phyloP scores from a whole-genome alignment of 352 stramenopile genomes.

The Blastocystis hominis region DNA sequence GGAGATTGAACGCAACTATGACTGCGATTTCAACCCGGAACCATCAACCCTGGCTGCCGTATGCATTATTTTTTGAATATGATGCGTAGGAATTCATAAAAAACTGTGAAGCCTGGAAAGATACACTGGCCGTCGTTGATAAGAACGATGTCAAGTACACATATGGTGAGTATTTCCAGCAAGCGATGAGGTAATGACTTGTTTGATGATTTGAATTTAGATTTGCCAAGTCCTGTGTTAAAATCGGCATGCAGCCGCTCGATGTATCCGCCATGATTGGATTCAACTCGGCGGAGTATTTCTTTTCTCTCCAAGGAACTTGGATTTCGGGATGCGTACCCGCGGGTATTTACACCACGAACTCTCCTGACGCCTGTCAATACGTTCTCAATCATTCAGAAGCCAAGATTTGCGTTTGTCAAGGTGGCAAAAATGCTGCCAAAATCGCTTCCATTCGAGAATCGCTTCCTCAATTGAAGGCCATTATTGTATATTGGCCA shows the following conservation, averaged over 20 bases:
- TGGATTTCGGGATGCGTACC: constrained; percentile 81
- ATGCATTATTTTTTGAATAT: not conserved
- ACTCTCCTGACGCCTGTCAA: constrained; percentile 75
- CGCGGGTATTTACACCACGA: constrained; percentile 89
- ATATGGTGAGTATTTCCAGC: constrained; percentile 44
- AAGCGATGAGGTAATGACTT: not conserved
- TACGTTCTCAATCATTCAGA: constrained; percentile 85
- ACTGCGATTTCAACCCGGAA: constrained; percentile 28
- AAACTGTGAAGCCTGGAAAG: constrained; percentile 1
- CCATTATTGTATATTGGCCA: constrained; percentile 76
- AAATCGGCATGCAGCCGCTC: constrained; percentile 69
- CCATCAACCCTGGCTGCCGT: constrained; percentile 36
- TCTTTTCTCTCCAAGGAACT: constrained; percentile 78
- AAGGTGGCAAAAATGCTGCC: constrained; percentile 79
- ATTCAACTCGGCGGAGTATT: constrained; percentile 82
- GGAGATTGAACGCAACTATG: constrained; percentile 14
- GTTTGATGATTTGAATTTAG: constrained; percentile 62
- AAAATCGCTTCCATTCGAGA: constrained; percentile 80
- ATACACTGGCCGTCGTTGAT: not conserved
- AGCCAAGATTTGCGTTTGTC: constrained; percentile 80
- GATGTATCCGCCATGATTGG: constrained; percentile 75
- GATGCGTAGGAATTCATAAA: constrained; percentile 46
- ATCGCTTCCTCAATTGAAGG: constrained; percentile 78
- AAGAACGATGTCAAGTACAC: constrained; percentile 52
- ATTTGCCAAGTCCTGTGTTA: constrained; percentile 73